A percentile compares a stretch with the other conserved stretches of the same genome.
These are phyloP conservation scores for Podospora bellae-mahoneyi DNA, from an alignment of 495 filamentous ascomycete species.

Conservation along the genomic window DNA sequence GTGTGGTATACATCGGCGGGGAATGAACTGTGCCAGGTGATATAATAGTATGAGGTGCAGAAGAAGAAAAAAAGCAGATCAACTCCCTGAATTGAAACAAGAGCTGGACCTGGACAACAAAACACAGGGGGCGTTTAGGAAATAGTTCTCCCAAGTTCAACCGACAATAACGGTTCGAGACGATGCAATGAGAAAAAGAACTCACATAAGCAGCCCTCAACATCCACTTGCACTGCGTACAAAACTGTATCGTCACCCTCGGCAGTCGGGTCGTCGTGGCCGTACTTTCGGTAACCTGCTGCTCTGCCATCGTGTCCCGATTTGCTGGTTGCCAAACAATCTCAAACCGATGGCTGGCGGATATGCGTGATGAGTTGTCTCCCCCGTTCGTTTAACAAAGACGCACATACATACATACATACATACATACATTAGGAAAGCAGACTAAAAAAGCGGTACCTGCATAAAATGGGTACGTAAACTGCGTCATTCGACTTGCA, in stretches of 20 bases:
- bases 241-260: conserved; percentile 72
- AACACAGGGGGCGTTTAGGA: too few species aligned
- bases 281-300: conserved; percentile 4
- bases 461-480: neutral
- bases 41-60: too few species aligned
- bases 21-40: too few species aligned
- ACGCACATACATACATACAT: neutral
- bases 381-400: neutral
- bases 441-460: neutral
- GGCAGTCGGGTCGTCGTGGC: conserved; percentile 30
- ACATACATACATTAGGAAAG: neutral
- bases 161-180: too few species aligned
- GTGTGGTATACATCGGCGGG: too few species aligned
- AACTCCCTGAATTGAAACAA: too few species aligned
- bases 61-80: too few species aligned
- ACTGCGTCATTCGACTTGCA: neutral
- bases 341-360: neutral
- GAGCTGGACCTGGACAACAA: too few species aligned
- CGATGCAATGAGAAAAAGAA: conserved; percentile 10
- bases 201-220: conserved; percentile 77
- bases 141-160: too few species aligned
- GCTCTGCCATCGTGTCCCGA: conserved; percentile 33
- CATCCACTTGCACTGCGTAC: conserved; percentile 90
- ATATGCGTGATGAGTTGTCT: neutral
- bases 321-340: neutral